Evolutionary conservation across 768 basidiomycete genomes (phyloP).

Genomic region (Kwoniella sp.): DNA sequence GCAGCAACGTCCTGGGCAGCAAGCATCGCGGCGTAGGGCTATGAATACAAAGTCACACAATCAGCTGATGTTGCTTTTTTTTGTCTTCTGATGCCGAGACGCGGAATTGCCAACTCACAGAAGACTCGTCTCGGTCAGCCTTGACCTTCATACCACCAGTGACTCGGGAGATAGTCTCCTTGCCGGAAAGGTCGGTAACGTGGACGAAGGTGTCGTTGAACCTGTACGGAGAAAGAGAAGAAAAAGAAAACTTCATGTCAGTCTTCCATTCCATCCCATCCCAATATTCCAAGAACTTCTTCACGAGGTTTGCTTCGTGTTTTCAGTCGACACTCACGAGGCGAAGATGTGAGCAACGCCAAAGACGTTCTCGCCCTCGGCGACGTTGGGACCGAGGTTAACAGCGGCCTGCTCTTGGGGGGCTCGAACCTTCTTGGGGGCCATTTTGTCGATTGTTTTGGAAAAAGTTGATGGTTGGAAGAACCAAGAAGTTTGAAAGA

Average conservation of each 20-base stretch:
- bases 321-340: constrained; percentile 61
- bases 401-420: constrained; percentile 79
- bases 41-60: not conserved
- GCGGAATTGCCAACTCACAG: constrained; percentile 60
- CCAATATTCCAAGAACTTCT: too few relatives aligned
- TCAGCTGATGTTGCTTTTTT: not conserved
- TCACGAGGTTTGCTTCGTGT: too few relatives aligned
- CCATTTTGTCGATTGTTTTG: constrained; percentile 24
- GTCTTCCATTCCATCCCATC: constrained; percentile 7
- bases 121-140: constrained; percentile 99
- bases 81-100: not conserved
- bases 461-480: constrained; percentile 20
- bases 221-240: too few relatives aligned
- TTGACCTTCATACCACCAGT: constrained; percentile 99
- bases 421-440: constrained; percentile 50
- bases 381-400: constrained; percentile 91
- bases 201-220: constrained; percentile 99
- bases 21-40: constrained; percentile 80
- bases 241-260: too few relatives aligned
- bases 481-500: constrained; percentile 4
- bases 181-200: constrained; percentile 96
- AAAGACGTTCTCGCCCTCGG: constrained; percentile 94
- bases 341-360: constrained; percentile 99
- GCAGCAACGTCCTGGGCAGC: constrained; percentile 95
- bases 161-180: constrained; percentile 98